A percentile compares a stretch with the other conserved stretches of the same genome.
Conservation (phyloP, 164 flowering plant genomes). For the Macadamia tetraphylla region DNA sequence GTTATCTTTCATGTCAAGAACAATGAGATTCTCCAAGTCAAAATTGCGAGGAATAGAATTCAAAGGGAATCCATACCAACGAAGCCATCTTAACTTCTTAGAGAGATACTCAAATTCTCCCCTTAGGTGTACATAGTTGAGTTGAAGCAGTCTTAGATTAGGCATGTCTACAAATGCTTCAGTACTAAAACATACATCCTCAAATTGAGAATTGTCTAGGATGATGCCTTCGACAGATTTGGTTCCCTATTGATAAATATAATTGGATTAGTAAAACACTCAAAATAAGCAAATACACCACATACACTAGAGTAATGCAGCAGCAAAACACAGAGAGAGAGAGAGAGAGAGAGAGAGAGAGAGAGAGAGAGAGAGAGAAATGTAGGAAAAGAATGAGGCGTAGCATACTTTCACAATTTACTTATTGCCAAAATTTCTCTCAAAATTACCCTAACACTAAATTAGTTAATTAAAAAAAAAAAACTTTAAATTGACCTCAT, state of each 20-base stretch:
- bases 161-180: constrained; percentile 15
- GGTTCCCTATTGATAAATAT: constrained; percentile 4
- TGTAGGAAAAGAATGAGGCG: no score
- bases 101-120: constrained; percentile 7
- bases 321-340: no score
- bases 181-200: background rate
- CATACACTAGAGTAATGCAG: no score
- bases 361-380: no score
- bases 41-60: constrained; percentile 12
- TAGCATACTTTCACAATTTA: no score
- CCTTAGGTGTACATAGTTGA: background rate
- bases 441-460: no score
- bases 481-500: no score
- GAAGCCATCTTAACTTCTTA: constrained; percentile 7
- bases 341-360: no score
- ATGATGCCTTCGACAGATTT: background rate
- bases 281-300: no score
- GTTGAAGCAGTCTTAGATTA: constrained; percentile 12
- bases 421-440: no score
- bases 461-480: no score
- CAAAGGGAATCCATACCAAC: constrained; percentile 17
- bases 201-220: background rate
- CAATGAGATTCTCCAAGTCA: constrained; percentile 8
- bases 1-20: constrained; percentile 12
- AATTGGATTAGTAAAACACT: no score